Evolutionary conservation across 129 eudicot genomes (phyloP), one percentile per base, ranked within the genome.

Genomic region (Flaveria robusta): DNA sequence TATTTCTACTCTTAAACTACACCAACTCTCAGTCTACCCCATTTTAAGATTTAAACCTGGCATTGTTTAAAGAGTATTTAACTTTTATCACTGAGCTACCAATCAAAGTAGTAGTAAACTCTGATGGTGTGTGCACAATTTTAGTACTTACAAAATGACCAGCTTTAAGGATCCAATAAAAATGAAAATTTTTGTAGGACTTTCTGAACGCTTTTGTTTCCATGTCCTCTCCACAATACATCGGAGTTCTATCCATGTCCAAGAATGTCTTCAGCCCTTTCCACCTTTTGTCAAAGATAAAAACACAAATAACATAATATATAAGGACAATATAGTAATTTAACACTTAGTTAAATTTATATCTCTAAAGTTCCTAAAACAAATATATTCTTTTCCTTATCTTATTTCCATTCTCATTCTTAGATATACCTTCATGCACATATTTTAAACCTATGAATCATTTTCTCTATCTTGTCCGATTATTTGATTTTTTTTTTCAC

Each of bases 91-190:
- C 6, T 34, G 39, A 34, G 7, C 39, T 34, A 34, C 39, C 39
- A 34, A 34, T 1, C 8, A 0, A 34, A 34, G 1, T 5, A 34
- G 7, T 1, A 34, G 39, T 34, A 34, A 34, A 5, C 39, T 34
- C 39, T 18, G 3, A 15, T 5, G 41, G 8, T 22, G 16, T 43
- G 54, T 16, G 55, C 29, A 58, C 7, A 54, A 69, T 9, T 47
- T 20, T n/a, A 39, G 19, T 23, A 81, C 91, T 87, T 84, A 87
- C 91, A 79, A 87, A 87, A 68, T 87, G 91, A 3, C 91, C 91
- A 15, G 91, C 88, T 51, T 77, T 80, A 42, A 87, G 91, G 54
- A 87, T 84, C 88, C 87, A 81, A 79, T 81, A 87, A 55, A 87
- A 87, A 16, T 66, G 81, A 3, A 87, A 47, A 62, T 87, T 87